Evolutionary conservation across 1,284 basidiomycete species (phyloP).

Genomic region (Takashimella tepidaria): DNA sequence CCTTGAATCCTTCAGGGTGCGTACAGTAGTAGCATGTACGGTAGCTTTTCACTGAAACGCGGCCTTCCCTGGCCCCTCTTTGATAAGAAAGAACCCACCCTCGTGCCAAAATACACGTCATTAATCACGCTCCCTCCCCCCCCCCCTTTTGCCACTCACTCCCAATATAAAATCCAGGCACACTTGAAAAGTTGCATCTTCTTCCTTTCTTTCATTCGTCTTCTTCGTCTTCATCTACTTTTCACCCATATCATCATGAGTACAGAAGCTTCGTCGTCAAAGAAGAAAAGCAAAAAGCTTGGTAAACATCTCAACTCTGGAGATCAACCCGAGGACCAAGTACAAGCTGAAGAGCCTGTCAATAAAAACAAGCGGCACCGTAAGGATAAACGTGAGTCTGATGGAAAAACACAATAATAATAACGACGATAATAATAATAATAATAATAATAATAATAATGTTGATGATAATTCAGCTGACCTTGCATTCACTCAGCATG

Average conservation of each 20-base stretch:
- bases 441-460: too few relatives aligned
- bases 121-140: too few relatives aligned
- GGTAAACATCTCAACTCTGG: conserved; percentile 7
- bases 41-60: too few relatives aligned
- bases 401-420: too few relatives aligned
- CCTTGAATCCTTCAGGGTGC: too few relatives aligned
- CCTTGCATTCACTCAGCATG: conserved; percentile 59
- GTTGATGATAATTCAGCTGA: neutral
- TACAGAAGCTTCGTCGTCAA: conserved; percentile 27
- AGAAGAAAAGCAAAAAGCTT: conserved; percentile 16
- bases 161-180: too few relatives aligned
- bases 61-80: too few relatives aligned
- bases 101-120: neutral
- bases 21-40: too few relatives aligned
- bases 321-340: conserved; percentile 17
- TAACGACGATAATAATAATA: too few relatives aligned
- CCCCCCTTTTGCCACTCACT: neutral
- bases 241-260: conserved; percentile 15
- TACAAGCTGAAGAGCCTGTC: conserved; percentile 35
- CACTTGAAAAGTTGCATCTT: neutral
- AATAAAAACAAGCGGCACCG: conserved; percentile 83
- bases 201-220: neutral
- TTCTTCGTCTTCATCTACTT: neutral
- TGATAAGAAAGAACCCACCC: too few relatives aligned
- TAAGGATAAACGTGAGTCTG: conserved; percentile 76